These are phyloP conservation scores for Pistacia atlantica DNA, from an alignment of 345 rosid species.

Conservation along the genomic window DNA sequence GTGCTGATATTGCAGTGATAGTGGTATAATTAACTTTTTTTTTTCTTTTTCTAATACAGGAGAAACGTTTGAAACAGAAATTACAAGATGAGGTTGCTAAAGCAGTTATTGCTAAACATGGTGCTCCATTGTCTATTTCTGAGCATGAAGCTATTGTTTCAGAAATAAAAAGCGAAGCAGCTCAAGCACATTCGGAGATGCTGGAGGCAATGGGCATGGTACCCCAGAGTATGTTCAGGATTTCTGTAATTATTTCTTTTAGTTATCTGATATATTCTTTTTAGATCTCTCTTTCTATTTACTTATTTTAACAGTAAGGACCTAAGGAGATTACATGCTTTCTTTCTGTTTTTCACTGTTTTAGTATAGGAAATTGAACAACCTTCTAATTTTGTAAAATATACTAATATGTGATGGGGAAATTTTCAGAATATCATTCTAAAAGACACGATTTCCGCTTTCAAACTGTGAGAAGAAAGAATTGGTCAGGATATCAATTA, in stretches of 20 bases:
- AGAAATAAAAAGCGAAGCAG: conserved; percentile 49
- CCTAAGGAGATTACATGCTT: background rate
- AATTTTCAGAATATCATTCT: background rate
- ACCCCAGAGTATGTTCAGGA: conserved; percentile 43
- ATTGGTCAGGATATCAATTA: background rate
- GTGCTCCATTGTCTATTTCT: conserved; percentile 45
- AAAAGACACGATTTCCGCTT: background rate
- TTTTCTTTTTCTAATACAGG: conserved; percentile 37
- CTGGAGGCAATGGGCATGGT: conserved; percentile 36
- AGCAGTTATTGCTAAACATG: conserved; percentile 48
- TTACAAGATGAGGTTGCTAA: conserved; percentile 58
- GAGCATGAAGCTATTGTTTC: conserved; percentile 51
- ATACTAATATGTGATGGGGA: background rate
- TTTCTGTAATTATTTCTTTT: conserved; percentile 10
- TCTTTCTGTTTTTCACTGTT: background rate
- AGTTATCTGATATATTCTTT: background rate
- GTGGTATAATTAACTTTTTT: background rate
- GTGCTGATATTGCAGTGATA: conserved; percentile 6
- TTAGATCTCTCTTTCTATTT: background rate
- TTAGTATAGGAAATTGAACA: background rate
- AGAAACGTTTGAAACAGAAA: conserved; percentile 57
- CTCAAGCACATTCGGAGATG: conserved; percentile 55
- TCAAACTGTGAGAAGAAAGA: conserved; percentile 1
- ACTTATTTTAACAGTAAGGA: background rate
- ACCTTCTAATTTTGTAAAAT: background rate